Conservation (phyloP, 2,329 filamentous ascomycete genomes). For the Grosmannia clavigera region DNA sequence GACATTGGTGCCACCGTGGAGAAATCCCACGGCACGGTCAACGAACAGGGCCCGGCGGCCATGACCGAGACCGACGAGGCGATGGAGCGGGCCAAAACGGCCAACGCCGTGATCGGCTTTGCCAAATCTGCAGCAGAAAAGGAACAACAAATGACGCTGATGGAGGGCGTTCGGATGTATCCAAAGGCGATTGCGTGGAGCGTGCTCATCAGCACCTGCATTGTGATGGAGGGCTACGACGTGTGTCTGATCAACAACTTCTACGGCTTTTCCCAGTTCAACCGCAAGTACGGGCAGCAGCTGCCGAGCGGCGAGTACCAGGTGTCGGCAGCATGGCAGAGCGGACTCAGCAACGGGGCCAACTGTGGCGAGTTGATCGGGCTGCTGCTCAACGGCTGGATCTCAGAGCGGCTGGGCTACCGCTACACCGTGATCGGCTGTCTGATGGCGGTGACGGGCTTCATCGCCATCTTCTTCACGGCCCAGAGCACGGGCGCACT, state of each 20-base stretch:
- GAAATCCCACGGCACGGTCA: background rate
- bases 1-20: background rate
- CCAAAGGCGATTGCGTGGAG: constrained; percentile 80
- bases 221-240: constrained; percentile 87
- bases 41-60: background rate
- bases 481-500: constrained; percentile 46
- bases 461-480: constrained; percentile 54
- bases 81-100: constrained; percentile 5
- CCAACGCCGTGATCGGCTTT: constrained; percentile 24
- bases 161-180: constrained; percentile 69
- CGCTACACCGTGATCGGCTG: constrained; percentile 50
- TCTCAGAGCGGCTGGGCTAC: constrained; percentile 57
- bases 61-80: background rate
- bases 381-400: constrained; percentile 50
- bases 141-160: constrained; percentile 58
- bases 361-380: constrained; percentile 54
- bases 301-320: constrained; percentile 33
- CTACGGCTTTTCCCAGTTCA: constrained; percentile 39
- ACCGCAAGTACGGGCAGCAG: constrained; percentile 41
- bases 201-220: constrained; percentile 77
- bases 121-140: constrained; percentile 42
- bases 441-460: constrained; percentile 39
- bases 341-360: constrained; percentile 42
- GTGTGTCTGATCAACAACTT: constrained; percentile 73
- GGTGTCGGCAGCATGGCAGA: constrained; percentile 50